Base-by-base conservation (phyloP, 148 eudicot genomes). In the Cornus suecica region DNA sequence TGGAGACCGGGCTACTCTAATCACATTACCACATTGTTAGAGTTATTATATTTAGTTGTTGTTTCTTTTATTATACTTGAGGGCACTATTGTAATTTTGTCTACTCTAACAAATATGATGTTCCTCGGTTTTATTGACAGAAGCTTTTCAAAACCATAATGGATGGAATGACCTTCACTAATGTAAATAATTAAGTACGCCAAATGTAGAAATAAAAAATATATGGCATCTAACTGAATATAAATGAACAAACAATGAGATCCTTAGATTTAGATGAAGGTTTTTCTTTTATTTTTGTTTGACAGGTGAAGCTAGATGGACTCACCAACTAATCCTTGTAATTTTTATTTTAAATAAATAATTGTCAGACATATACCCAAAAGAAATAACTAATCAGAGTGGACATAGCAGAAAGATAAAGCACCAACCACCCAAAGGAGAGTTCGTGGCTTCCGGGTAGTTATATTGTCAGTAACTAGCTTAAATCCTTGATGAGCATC, bases 401-500 rank as follows among this genome's bases (percentile, higher is more conserved):
- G 54, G 15, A 9, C 52, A 48, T 15, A 29, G 2, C 7, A 71
- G 14, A 32, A 15, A 42, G 66, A 66, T 30, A 25, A 51, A 77
- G 62, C 74, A 88, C 95, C 90, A 81, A 96, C 99, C 99, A 91
- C 99, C 99, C 99, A 93, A 48, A 96, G 91, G 62, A 96, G 92
- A 77, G 92, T 82, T 65, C 86, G 88, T 62, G 98, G 99, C 78
- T 91, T 93, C 75, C 99, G 97, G 65, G 99, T 96, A 27, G 98
- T 93, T 27, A 96, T 96, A 66, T 86, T 96, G 81, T 96, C 98
- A n/a, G 99, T 96, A 63, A 93, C 90, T 70, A 94, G 84, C 88
- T 94, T 90, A 78, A 94, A 94, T n/a, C 98, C 98, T 85, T 96
- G 98, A 87, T 96, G 99, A 84, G 99, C 97, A 87, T 96, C 99